phyloP scores from a whole-genome alignment of 2,329 filamentous ascomycete genomes.

The Macrophomina tecta region DNA sequence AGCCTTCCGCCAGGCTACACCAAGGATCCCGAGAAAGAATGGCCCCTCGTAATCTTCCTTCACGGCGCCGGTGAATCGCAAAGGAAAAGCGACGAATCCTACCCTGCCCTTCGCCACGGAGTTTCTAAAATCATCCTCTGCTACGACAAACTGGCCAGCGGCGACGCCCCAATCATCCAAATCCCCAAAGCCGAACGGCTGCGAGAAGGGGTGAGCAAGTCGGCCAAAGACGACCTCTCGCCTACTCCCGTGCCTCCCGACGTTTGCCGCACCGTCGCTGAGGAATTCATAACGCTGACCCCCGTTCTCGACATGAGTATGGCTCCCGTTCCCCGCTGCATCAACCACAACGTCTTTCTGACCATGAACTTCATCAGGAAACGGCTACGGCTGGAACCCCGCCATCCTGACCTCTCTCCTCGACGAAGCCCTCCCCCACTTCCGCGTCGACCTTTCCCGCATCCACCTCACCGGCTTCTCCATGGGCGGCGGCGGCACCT shows the following conservation, averaged over 20 bases:
- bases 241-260: constrained; percentile 13
- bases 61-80: constrained; percentile 31
- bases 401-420: constrained; percentile 28
- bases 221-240: constrained; percentile 6
- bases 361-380: neutral
- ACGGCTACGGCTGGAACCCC: constrained; percentile 32
- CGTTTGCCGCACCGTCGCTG: constrained; percentile 28
- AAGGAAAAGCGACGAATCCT: constrained; percentile 23
- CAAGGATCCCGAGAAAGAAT: constrained; percentile 10
- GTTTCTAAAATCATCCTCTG: constrained; percentile 30
- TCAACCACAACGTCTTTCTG: neutral
- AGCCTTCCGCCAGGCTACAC: constrained; percentile 26
- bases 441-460: constrained; percentile 28
- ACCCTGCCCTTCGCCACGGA: constrained; percentile 28
- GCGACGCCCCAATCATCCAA: constrained; percentile 7
- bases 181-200: constrained; percentile 28
- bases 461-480: constrained; percentile 31
- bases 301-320: constrained; percentile 20
- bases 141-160: constrained; percentile 27
- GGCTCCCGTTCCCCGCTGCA: neutral
- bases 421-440: constrained; percentile 25
- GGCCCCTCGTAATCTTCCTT: constrained; percentile 29
- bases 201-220: neutral
- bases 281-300: constrained; percentile 27
- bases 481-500: constrained; percentile 32